phyloP scores from a whole-genome alignment of 1,139 yeast species.

The Candida tunisiensis region DNA sequence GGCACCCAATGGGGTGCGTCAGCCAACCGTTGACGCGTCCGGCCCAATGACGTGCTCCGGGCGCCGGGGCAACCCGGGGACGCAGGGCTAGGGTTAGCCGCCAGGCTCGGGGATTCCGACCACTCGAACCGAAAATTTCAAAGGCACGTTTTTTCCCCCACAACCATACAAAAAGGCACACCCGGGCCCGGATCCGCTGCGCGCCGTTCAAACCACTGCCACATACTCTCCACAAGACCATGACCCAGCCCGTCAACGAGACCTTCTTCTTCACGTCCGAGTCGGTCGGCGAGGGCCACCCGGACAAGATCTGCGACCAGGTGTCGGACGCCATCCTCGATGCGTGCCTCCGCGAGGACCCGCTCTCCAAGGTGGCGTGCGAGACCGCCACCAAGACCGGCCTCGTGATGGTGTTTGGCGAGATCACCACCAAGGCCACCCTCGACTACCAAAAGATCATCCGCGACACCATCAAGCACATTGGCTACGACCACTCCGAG shows the following conservation, averaged over 20 bases:
- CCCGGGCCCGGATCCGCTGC: no score
- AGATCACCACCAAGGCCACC: conserved; percentile 91
- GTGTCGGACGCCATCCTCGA: conserved; percentile 97
- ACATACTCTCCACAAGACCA: no score
- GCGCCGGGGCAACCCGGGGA: no score
- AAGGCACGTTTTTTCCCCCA: no score
- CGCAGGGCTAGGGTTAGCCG: no score
- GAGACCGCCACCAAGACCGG: conserved; percentile 99
- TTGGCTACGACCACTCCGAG: conserved; percentile 91
- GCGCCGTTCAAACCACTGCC: no score
- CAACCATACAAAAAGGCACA: no score
- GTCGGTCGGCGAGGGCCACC: conserved; percentile 58
- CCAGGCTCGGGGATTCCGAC: no score
- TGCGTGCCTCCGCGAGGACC: conserved; percentile 92
- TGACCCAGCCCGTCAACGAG: conserved; percentile 18
- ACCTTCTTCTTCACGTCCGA: conserved; percentile 84
- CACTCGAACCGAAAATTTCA: no score
- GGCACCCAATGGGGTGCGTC: no score
- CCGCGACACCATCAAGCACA: conserved; percentile 96
- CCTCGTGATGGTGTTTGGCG: conserved; percentile 98
- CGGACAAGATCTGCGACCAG: conserved; percentile 99
- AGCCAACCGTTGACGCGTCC: no score
- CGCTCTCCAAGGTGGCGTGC: conserved; percentile 97
- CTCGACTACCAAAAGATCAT: conserved; percentile 93
- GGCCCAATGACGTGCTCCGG: no score